Evolutionary conservation across 371 early-diverging fungal species (phyloP), one percentile per base, ranked within the genome.

Genomic region (Nematocida ironsii): DNA sequence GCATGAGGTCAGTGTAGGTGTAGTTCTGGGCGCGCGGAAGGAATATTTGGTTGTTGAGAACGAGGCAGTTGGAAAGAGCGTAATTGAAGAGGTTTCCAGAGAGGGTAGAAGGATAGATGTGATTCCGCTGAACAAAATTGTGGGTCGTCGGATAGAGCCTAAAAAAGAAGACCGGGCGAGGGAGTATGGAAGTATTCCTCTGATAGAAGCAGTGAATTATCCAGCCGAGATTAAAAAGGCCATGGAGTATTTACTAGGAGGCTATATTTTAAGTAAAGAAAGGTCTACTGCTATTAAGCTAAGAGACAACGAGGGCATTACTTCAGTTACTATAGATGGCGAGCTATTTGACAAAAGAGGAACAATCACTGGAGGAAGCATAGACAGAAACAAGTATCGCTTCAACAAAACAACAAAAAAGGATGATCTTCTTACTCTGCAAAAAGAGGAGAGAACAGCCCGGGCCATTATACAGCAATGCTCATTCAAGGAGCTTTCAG

Each of bases 291-390:
- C 91, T 13, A 92, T 93, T 76, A 86, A 87, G 52, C 91, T 94
- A 16, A 93, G 97, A 0, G 97, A 93, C 87, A 89, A 82, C 55
- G 52, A 82, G 13, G 76, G 76, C 20, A 61, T 86, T 23, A 73
- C 83, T 20, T 93, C 94, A 18, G 94, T 99, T 5, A 97, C 98
- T 0, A 78, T 92, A 0, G 97, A 97, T 62, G 99, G 99, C 42
- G 97, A 96, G 87, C 90, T 95, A 4, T 99, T 98, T 88, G 97
- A 98, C 83, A 96, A 97, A 1, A 90, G 91, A 47, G 99, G 98
- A 50, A 93, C 94, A 0, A 88, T 98, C 25, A 93, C 94, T 9
- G 99, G 98, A 73, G 99, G 99, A 4, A 92, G 95, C 67, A 48
- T 62, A 16, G 68, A 76, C 16, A 61, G 42, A 39, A 75, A 62